Percentiles rank a stretch among this genome's conserved stretches.
Evolutionary conservation across 2,329 filamentous ascomycete genomes (phyloP).

Genomic region (Fusarium beomiforme): DNA sequence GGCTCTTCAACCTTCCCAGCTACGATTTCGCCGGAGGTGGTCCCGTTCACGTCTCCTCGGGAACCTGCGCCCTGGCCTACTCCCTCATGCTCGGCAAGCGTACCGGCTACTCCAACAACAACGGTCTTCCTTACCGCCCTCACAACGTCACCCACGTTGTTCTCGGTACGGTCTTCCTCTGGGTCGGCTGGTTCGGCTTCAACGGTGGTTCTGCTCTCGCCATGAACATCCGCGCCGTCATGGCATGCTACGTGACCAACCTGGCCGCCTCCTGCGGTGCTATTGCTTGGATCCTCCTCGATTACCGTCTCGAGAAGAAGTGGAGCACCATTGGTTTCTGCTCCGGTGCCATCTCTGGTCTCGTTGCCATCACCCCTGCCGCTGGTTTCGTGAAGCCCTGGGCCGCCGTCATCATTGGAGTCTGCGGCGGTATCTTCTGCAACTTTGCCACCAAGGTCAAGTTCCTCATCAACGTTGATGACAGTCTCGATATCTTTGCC

Average conservation of each 20-base stretch:
- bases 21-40: slow-evolving; percentile 81
- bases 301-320: slow-evolving; percentile 91
- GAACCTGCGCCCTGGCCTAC: slow-evolving; percentile 77
- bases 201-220: slow-evolving; percentile 86
- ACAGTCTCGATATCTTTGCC: slow-evolving; percentile 90
- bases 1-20: slow-evolving; percentile 74
- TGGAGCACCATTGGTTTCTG: slow-evolving; percentile 96
- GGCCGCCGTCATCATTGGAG: slow-evolving; percentile 67
- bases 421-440: slow-evolving; percentile 72
- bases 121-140: slow-evolving; percentile 72
- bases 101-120: slow-evolving; percentile 67
- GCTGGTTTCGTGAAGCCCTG: slow-evolving; percentile 81
- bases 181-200: slow-evolving; percentile 98
- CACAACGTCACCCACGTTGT: slow-evolving; percentile 81
- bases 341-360: slow-evolving; percentile 85
- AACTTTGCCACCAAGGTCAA: slow-evolving; percentile 90
- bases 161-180: slow-evolving; percentile 79
- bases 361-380: slow-evolving; percentile 87
- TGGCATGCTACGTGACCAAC: slow-evolving; percentile 91
- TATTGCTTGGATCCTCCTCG: slow-evolving; percentile 84
- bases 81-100: slow-evolving; percentile 78
- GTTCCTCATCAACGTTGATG: slow-evolving; percentile 79
- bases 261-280: slow-evolving; percentile 84
- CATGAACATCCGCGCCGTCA: slow-evolving; percentile 86
- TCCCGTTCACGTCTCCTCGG: slow-evolving; percentile 79